A percentile compares a stretch with the other conserved stretches of the same genome.
These are phyloP conservation scores for Rhazya stricta DNA, from an alignment of 257 asterid species.

Conservation along the genomic window DNA sequence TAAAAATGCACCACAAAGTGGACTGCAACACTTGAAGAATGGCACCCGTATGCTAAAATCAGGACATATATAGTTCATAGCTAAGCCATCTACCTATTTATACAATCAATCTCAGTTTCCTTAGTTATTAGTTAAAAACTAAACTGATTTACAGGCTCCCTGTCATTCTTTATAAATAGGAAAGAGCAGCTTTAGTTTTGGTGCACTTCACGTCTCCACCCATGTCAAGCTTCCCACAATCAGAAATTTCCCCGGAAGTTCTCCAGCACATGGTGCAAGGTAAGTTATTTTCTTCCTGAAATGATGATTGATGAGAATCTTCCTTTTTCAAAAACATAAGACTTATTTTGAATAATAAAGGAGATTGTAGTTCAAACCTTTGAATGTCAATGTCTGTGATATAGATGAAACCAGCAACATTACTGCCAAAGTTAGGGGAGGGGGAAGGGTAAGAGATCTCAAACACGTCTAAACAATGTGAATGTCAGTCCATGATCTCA, in stretches of 20 bases:
- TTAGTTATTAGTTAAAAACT: neutral
- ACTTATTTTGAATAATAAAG: slow-evolving; percentile 1
- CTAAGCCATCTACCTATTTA: neutral
- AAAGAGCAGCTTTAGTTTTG: neutral
- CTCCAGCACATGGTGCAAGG: slow-evolving; percentile 89
- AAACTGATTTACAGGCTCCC: neutral
- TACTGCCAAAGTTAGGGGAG: slow-evolving; percentile 34
- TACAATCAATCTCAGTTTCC: neutral
- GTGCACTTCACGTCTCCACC: slow-evolving; percentile 48
- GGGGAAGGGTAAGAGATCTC: no score
- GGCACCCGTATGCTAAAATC: neutral
- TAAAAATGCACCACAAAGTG: neutral
- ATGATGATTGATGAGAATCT: slow-evolving; percentile 4
- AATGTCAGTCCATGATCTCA: neutral
- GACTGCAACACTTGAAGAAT: neutral
- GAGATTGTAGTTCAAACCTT: slow-evolving; percentile 41
- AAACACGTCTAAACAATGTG: neutral
- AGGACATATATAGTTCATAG: neutral
- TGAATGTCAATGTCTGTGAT: slow-evolving; percentile 74
- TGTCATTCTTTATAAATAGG: neutral
- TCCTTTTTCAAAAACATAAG: neutral
- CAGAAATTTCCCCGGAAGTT: slow-evolving; percentile 76
- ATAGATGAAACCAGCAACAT: slow-evolving; percentile 94
- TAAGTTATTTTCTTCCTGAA: slow-evolving; percentile 80
- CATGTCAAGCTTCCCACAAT: slow-evolving; percentile 83